phyloP scores from a whole-genome alignment of 1,284 basidiomycete genomes.

The Polyporus tsugae region DNA sequence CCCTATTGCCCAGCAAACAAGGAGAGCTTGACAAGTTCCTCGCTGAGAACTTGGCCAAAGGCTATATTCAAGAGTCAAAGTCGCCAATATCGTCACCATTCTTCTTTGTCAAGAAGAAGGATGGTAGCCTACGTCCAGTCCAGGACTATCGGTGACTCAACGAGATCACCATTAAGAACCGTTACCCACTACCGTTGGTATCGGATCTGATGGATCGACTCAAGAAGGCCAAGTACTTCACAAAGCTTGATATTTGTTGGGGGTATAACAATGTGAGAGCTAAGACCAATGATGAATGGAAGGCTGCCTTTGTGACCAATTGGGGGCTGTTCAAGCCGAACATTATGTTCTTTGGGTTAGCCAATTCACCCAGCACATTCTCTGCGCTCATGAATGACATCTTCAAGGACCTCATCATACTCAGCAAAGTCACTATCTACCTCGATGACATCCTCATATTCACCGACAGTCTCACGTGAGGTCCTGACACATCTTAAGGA shows the following conservation, averaged over 20 bases:
- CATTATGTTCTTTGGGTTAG: slow-evolving; percentile 25
- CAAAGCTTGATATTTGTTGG: slow-evolving; percentile 22
- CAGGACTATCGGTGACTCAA: no score
- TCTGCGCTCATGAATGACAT: not conserved
- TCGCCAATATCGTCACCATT: no score
- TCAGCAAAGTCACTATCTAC: slow-evolving; percentile 4
- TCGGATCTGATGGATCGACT: no score
- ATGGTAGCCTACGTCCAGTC: no score
- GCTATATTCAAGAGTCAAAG: no score
- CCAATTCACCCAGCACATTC: not conserved
- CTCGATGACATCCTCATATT: slow-evolving; percentile 20
- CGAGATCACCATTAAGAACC: no score
- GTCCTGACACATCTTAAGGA: slow-evolving; percentile 7
- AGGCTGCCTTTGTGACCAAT: slow-evolving; percentile 24
- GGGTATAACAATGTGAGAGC: slow-evolving; percentile 30
- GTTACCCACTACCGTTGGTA: no score
- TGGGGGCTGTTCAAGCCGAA: slow-evolving; percentile 24
- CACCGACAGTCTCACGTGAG: not conserved
- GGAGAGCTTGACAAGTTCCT: no score
- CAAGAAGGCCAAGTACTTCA: slow-evolving; percentile 13
- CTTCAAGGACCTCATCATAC: slow-evolving; percentile 8
- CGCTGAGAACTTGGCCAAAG: no score
- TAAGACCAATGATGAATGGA: slow-evolving; percentile 26
- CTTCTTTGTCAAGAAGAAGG: no score
- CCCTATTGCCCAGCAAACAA: no score